Evolutionary conservation across 306 rosid genomes (phyloP), one percentile per base, ranked within the genome.

Genomic region (Fagus crenata): DNA sequence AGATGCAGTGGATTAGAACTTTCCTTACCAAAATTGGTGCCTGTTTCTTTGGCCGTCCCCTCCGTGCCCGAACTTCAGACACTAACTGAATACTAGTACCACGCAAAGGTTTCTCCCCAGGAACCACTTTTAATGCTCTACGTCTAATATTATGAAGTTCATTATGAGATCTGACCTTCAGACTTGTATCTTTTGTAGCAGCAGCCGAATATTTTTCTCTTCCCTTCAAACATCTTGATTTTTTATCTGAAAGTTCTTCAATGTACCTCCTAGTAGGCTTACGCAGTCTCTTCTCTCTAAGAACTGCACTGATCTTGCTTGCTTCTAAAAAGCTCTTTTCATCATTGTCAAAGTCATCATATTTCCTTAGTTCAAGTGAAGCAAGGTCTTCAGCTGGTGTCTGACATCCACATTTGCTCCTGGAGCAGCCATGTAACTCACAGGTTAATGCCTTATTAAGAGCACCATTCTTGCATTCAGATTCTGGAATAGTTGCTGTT

Each of bases 261-360:
- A 92, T 85, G 86, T 80, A 91, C 86, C 94, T 87, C 85, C 71
- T 84, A 59, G 97, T 91, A 73, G 89, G 93, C 87, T 89, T 92
- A 11, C 96, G 96, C 81, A 74, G 78, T 79, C 97, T 91, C 87
- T 86, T 92, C 86, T 86, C 91, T 78, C 85, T 88, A 61, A 75
- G 28, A 80, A 72, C 55, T 59, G 82, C 83, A 78, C 75, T 80
- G 84, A 74, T 74, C 72, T 79, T 84, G 72, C 81, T 68, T 35
- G 84, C 82, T 70, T 85, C 92, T 72, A 59, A 71, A 68, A 85
- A 68, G 60, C 77, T 78, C 70, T 77, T 89, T 56, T 75, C 85
- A n/a, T 85, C 77, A 49, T 86, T 81, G 68, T 88, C 87, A 69
- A 87, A 75, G 82, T 70, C 81, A 64, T 71, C 72, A 60, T 79